phyloP scores from a whole-genome alignment of 495 filamentous ascomycete genomes.

The Sporormia fimetaria region DNA sequence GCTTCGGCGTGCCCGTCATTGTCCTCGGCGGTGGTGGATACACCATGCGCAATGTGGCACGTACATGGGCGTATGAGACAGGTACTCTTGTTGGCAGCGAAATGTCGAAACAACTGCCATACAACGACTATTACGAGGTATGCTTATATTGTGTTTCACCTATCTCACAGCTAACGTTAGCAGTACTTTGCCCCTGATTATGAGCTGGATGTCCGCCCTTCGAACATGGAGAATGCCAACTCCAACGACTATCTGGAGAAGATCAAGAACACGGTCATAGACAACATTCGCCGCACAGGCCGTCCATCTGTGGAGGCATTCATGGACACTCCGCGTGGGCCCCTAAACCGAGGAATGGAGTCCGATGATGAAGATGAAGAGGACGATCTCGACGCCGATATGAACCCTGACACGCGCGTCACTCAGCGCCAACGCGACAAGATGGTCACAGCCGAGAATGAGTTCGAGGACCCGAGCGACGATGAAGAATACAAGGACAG shows the following conservation, averaged over 20 bases:
- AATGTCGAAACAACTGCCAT: slow-evolving; percentile 74
- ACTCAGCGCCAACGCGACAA: slow-evolving; percentile 80
- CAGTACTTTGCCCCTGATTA: slow-evolving; percentile 97
- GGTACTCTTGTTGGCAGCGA: slow-evolving; percentile 74
- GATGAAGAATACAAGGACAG: slow-evolving; percentile 72
- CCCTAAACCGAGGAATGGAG: slow-evolving; percentile 46
- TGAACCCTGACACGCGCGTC: slow-evolving; percentile 72
- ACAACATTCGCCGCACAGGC: slow-evolving; percentile 82
- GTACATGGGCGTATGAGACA: slow-evolving; percentile 96
- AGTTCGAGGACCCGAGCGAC: slow-evolving; percentile 48
- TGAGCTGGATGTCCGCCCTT: slow-evolving; percentile 84
- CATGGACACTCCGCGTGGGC: slow-evolving; percentile 70
- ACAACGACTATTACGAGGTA: slow-evolving; percentile 98
- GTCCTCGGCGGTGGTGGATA: slow-evolving; percentile 94
- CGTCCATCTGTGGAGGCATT: slow-evolving; percentile 91
- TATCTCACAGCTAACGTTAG: slow-evolving; percentile 1
- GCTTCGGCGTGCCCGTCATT: slow-evolving; percentile 79
- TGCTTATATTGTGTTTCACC: slow-evolving; percentile 23
- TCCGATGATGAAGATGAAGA: slow-evolving; percentile 83
- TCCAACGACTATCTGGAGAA: slow-evolving; percentile 89
- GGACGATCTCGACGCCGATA: slow-evolving; percentile 81
- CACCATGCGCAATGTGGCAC: slow-evolving; percentile 96
- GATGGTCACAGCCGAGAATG: slow-evolving; percentile 37
- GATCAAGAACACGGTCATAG: slow-evolving; percentile 83
- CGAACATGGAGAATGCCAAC: slow-evolving; percentile 99